Conservation (phyloP, 2,329 filamentous ascomycete species). For the Botrytis fabae region DNA sequence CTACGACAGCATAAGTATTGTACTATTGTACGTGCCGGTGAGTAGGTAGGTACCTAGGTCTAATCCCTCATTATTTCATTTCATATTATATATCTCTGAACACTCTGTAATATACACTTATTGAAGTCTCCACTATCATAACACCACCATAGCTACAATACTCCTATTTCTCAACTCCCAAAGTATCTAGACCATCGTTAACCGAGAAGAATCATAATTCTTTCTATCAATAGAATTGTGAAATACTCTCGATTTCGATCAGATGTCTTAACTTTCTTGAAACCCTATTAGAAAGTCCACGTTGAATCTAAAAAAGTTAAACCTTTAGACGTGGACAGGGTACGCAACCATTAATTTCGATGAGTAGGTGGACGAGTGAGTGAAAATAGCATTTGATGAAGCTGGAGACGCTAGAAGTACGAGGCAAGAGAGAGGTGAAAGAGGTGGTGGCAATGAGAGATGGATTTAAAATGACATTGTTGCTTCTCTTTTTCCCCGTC, state of each 20-base stretch:
- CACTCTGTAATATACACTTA: neutral
- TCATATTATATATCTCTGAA: neutral
- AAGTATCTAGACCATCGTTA: neutral
- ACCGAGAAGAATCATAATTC: neutral
- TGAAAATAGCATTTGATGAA: neutral
- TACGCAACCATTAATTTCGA: constrained; percentile 11
- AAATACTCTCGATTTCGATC: constrained; percentile 4
- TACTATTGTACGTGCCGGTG: neutral
- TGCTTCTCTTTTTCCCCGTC: neutral
- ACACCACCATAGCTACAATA: neutral
- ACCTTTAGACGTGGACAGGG: neutral
- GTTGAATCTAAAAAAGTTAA: neutral
- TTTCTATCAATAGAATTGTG: constrained; percentile 22
- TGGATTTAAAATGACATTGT: neutral
- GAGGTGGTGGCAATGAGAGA: neutral
- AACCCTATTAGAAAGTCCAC: neutral
- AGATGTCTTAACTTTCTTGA: constrained; percentile 6
- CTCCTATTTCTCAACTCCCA: neutral
- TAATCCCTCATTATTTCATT: neutral
- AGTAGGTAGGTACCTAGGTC: neutral
- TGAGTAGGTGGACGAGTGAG: neutral
- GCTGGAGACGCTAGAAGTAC: neutral
- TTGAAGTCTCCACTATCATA: neutral
- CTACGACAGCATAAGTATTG: too few species aligned
- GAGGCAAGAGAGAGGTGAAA: neutral